These are phyloP conservation scores for Colletotrichum tamarilloi DNA, from an alignment of 2,329 filamentous ascomycete species.

Conservation along the genomic window DNA sequence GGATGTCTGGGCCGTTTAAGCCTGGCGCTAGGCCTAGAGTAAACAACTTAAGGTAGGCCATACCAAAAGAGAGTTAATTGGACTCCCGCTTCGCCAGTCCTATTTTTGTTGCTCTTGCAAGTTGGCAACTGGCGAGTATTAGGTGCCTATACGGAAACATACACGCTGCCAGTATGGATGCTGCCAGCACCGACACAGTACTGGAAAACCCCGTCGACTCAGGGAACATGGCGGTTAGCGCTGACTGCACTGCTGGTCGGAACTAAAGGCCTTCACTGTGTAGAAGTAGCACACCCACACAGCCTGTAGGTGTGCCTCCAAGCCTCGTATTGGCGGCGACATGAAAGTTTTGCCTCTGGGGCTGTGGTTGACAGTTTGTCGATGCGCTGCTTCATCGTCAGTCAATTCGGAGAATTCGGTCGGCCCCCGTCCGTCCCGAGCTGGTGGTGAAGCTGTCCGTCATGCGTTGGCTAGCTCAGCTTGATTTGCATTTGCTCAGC, in stretches of 20 bases:
- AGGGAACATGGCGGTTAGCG: neutral
- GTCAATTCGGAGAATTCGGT: neutral
- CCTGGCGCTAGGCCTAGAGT: conserved; percentile 10
- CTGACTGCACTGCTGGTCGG: neutral
- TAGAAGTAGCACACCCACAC: neutral
- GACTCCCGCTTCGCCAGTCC: conserved; percentile 8
- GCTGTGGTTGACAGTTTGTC: neutral
- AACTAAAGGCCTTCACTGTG: neutral
- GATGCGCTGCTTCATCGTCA: neutral
- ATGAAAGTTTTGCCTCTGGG: neutral
- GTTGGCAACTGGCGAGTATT: neutral
- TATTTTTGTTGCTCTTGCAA: conserved; percentile 20
- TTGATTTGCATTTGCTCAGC: neutral
- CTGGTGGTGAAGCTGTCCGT: neutral
- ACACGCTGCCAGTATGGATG: neutral
- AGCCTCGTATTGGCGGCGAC: conserved; percentile 4
- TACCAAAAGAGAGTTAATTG: conserved; percentile 31
- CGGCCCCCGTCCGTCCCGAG: neutral
- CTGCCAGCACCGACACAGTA: neutral
- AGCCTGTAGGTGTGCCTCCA: neutral
- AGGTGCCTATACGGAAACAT: too few species aligned
- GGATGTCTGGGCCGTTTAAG: conserved; percentile 1
- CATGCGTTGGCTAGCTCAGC: neutral
- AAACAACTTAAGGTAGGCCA: conserved; percentile 21
- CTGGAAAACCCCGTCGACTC: neutral